Evolutionary conservation across 2,329 filamentous ascomycete species (phyloP).

Genomic region (Exophiala sp.): DNA sequence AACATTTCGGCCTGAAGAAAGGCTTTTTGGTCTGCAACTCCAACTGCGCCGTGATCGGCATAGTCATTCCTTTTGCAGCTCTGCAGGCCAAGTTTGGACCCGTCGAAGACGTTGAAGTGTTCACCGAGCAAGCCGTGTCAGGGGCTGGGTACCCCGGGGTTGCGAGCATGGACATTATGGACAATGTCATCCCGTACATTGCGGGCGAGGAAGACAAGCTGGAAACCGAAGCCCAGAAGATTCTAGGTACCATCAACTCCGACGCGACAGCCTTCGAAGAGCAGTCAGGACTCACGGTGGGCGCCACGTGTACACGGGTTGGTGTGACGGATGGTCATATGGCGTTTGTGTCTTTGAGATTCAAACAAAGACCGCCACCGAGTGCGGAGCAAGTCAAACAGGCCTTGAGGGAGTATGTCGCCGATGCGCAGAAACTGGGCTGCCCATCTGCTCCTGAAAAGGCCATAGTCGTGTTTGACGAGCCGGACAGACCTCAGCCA

Average conservation of each 20-base stretch:
- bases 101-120: conserved; percentile 69
- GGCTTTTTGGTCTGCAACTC: conserved; percentile 97
- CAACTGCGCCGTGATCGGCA: conserved; percentile 93
- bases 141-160: conserved; percentile 70
- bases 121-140: conserved; percentile 91
- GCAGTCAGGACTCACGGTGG: conserved; percentile 67
- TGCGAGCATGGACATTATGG: conserved; percentile 88
- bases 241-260: conserved; percentile 68
- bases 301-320: conserved; percentile 86
- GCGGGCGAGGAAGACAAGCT: conserved; percentile 93
- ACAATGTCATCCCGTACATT: conserved; percentile 94
- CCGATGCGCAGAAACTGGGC: conserved; percentile 73
- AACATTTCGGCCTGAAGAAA: conserved; percentile 64
- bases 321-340: conserved; percentile 94
- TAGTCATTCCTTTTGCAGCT: conserved; percentile 90
- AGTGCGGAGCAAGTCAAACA: conserved; percentile 68
- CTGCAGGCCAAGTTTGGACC: conserved; percentile 80
- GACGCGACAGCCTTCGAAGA: conserved; percentile 70
- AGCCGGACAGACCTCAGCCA: conserved; percentile 84
- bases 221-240: conserved; percentile 91
- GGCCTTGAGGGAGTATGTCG: conserved; percentile 72
- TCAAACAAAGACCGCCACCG: conserved; percentile 68
- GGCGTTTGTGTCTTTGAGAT: conserved; percentile 83
- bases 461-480: conserved; percentile 82
- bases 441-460: conserved; percentile 79